These are phyloP conservation scores for Quercus suber DNA, from an alignment of 306 rosid species.

Conservation along the genomic window DNA sequence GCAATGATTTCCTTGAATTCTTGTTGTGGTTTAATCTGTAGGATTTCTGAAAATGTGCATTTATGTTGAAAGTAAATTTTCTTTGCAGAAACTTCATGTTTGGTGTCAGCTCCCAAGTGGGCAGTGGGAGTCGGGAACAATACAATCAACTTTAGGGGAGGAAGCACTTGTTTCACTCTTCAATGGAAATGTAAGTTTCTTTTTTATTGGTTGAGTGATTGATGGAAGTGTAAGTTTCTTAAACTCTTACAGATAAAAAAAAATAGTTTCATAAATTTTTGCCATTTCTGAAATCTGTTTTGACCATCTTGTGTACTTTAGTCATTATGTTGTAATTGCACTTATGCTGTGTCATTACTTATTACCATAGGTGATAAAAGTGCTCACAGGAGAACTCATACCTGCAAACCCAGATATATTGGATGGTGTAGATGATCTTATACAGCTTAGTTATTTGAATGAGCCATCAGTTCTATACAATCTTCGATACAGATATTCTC, in stretches of 20 bases:
- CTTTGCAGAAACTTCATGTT: conserved; percentile 76
- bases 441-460: conserved; percentile 84
- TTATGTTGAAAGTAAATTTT: conserved; percentile 18
- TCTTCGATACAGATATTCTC: conserved; percentile 71
- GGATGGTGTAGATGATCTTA: conserved; percentile 90
- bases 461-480: conserved; percentile 89
- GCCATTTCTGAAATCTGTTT: conserved; percentile 9
- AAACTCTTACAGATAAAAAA: too few species aligned
- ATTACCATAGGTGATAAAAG: conserved; percentile 55
- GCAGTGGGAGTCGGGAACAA: conserved; percentile 72
- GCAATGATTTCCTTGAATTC: neutral
- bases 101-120: conserved; percentile 81
- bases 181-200: conserved; percentile 56
- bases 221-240: too few species aligned
- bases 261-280: conserved; percentile 10
- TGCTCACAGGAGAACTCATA: conserved; percentile 53
- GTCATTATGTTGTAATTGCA: conserved; percentile 27
- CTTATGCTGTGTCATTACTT: conserved; percentile 20
- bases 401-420: conserved; percentile 93
- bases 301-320: conserved; percentile 11
- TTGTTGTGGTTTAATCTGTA: neutral
- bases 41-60: conserved; percentile 15
- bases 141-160: conserved; percentile 75
- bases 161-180: conserved; percentile 66
- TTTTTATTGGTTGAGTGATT: too few species aligned